These are phyloP conservation scores for Diaporthe helianthi DNA, from an alignment of 2,329 filamentous ascomycete species.

Conservation along the genomic window DNA sequence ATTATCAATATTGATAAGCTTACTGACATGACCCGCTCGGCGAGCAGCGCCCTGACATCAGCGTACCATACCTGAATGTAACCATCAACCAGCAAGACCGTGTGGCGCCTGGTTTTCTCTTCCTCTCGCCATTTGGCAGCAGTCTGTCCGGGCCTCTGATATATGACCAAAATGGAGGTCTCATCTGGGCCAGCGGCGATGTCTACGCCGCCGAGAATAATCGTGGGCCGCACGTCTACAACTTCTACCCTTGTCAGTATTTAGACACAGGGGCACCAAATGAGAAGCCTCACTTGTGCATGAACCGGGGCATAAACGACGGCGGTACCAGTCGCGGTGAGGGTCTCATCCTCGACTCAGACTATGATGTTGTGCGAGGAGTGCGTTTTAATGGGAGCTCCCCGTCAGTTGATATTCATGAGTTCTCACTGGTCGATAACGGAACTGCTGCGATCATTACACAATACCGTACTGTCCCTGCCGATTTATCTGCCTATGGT, in stretches of 20 bases:
- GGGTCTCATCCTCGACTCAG: constrained; percentile 5
- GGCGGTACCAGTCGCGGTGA: not conserved
- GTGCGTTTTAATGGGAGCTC: not conserved
- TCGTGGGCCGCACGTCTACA: not conserved
- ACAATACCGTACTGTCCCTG: not conserved
- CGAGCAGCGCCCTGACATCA: constrained; percentile 1
- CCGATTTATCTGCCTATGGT: not conserved
- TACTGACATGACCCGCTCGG: not conserved
- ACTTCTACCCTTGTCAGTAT: constrained; percentile 5
- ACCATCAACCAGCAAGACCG: not conserved
- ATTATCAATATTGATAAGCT: not conserved
- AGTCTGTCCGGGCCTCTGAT: not conserved
- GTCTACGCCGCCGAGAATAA: constrained; percentile 4
- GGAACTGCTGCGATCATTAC: constrained; percentile 18
- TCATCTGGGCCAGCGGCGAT: constrained; percentile 7
- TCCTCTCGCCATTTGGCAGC: not conserved
- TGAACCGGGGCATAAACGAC: constrained; percentile 3
- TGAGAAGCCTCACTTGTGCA: not conserved
- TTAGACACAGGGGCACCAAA: not conserved
- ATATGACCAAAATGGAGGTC: not conserved
- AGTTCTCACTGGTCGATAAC: not conserved
- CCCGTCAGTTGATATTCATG: constrained; percentile 11
- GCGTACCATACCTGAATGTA: constrained; percentile 9
- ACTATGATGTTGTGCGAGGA: not conserved
- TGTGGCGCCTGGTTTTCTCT: not conserved